These are phyloP conservation scores for Tubosaeta sp. DNA, from an alignment of 768 basidiomycete species.

Conservation along the genomic window DNA sequence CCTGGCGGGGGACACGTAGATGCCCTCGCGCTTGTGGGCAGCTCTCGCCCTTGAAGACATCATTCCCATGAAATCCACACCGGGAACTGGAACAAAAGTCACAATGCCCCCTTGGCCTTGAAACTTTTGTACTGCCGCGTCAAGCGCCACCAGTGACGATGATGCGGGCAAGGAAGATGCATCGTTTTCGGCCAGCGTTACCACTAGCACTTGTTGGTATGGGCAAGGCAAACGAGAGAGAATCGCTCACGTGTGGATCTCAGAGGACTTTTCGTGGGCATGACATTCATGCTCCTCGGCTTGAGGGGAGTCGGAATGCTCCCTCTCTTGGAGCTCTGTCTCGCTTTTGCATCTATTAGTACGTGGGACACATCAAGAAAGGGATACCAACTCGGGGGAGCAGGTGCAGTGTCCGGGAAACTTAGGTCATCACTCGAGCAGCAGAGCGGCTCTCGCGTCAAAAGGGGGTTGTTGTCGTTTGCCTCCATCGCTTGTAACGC, in stretches of 20 bases:
- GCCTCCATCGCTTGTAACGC: constrained; percentile 5
- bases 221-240: neutral
- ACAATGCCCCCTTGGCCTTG: neutral
- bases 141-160: neutral
- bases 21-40: neutral
- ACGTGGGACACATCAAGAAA: neutral
- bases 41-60: constrained; percentile 1
- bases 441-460: neutral
- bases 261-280: neutral
- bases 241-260: constrained; percentile 10
- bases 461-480: neutral
- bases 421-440: neutral
- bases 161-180: neutral
- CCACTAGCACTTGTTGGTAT: constrained; percentile 1
- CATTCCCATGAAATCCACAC: constrained; percentile 6
- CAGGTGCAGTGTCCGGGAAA: neutral
- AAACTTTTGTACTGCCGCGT: neutral
- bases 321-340: neutral
- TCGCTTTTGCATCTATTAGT: neutral
- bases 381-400: neutral
- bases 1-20: constrained; percentile 7
- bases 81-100: neutral
- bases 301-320: neutral
- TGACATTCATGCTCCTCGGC: neutral
- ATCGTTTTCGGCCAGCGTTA: neutral